Evolutionary conservation across 2,329 filamentous ascomycete species (phyloP), one percentile per base, ranked within the genome.

Genomic region (Fusarium mexicanum): DNA sequence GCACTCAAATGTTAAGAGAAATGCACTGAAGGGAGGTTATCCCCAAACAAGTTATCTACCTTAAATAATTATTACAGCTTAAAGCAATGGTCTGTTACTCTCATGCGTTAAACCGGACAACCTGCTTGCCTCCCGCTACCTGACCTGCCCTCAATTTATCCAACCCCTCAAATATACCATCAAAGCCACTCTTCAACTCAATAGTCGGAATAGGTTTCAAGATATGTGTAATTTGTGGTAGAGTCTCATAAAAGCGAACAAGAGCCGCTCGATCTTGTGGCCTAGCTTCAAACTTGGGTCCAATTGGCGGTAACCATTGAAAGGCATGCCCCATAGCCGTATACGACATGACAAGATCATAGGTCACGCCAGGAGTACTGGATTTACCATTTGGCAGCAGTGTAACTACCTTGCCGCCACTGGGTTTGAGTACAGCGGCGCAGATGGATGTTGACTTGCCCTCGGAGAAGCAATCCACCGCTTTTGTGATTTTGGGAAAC

Each of bases 21-120:
- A 10, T 4, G 8, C 13, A 4, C 18, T 3, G 20, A 20, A 4
- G 8, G 13, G 1, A 20, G 5, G 1, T 2, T 2, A 37, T 9
- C 10, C 3, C 2, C 0, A 37, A 9, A 37, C 35, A 37, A 37
- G 1, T 9, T 18, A 9, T n/a, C 4, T 9, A 41, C 16, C 8
- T 8, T 14, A n/a, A 9, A 14, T 11, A 8, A 11, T 22, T 29
- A 7, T 10, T 29, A 29, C 4, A 29, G 18, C 1, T 29, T 5
- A 3, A 11, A 47, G 8, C 10, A 9, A 26, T 22, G 7, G 10
- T 22, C 6, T 6, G 4, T 51, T 16, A 37, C 17, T 20, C 31
- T 26, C 0, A 5, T 20, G 6, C 6, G 5, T 26, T 4, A 5
- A 37, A 26, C 1, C 48, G 13, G 4, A 53, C 48, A 20, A 53